phyloP scores from a whole-genome alignment of 768 basidiomycete genomes.

The Suillus occidentalis region DNA sequence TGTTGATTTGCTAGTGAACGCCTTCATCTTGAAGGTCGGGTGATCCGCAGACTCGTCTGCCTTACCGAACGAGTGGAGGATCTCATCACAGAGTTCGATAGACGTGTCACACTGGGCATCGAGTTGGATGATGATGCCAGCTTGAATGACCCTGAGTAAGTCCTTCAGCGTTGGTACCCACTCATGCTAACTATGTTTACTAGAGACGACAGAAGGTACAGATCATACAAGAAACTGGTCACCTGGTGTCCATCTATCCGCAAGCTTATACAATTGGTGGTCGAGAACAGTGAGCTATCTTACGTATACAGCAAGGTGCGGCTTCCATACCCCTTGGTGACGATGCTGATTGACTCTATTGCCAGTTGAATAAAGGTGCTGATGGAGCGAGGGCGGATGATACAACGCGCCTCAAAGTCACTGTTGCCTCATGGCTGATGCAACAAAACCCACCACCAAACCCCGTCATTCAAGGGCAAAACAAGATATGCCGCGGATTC shows the following conservation, averaged over 20 bases:
- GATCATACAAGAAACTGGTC: conserved; percentile 9
- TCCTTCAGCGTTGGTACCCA: neutral
- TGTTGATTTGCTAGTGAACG: neutral
- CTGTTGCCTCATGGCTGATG: neutral
- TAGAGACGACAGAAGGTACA: conserved; percentile 8
- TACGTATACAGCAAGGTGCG: neutral
- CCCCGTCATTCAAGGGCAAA: neutral
- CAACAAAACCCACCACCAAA: neutral
- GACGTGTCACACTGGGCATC: neutral
- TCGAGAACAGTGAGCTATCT: neutral
- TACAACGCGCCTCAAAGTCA: neutral
- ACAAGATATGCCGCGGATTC: conserved; percentile 4
- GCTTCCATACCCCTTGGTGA: neutral
- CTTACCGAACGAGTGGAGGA: conserved; percentile 6
- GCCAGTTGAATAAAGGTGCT: neutral
- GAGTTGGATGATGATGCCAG: neutral
- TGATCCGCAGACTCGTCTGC: conserved; percentile 12
- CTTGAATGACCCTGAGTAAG: neutral
- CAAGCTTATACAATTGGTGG: neutral
- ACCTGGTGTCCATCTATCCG: conserved; percentile 10
- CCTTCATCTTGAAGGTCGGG: conserved; percentile 9
- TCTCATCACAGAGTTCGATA: conserved; percentile 13
- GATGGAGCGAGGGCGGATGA: neutral
- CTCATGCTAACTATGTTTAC: neutral
- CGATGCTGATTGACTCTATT: neutral